Base-by-base conservation (phyloP, 2,329 filamentous ascomycete species). In the Scytalidium lignicola region DNA sequence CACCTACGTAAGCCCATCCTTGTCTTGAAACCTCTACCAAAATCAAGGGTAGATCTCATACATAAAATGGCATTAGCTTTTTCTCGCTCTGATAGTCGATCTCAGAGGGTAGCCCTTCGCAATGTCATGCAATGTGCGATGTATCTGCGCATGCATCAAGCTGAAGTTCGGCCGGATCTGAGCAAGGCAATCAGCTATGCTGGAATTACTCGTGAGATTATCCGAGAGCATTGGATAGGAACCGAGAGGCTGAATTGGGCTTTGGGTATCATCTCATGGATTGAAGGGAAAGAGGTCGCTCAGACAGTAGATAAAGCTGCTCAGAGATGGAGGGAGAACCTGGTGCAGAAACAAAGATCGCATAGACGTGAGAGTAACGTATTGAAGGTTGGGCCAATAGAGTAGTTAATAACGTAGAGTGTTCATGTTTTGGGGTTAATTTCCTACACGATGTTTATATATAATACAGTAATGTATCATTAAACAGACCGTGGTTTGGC, bases 211-310 rank as follows among this genome's bases (percentile, higher is more conserved):
- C 41, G 53, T 28, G 49, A 56, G 15, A 52, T 66, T 18, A 17
- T 51, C 4, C 44, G 46, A 13, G 46, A 48, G 3, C 41, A 51
- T n/a, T 55, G 52, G 47, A 41, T 64, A 41, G 19, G 50, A 7
- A 48, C 51, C 3, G 50, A 54, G 17, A 57, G 57, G 26, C 18
- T 58, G 8, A 37, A 32, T n/a, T 64, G 61, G 58, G 46, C 49
- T 12, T 37, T 65, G 17, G 17, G 32, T 5, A 17, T 59, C 2
- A 49, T 65, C 40, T 47, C 47, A 28, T 15, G 41, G 41, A 52
- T 47, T 2, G 62, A 65, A 43, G 62, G 62, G 0, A 50, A 43
- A 7, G 50, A 60, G n/a, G 53, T 61, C 18, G 61, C 59, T n/a
- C 1, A 40, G n/a, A 41, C 39, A 12, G 52, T 58, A 17, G 53